These are phyloP conservation scores for Pyracantha coccinea DNA, from an alignment of 331 rosid species.

Conservation along the genomic window DNA sequence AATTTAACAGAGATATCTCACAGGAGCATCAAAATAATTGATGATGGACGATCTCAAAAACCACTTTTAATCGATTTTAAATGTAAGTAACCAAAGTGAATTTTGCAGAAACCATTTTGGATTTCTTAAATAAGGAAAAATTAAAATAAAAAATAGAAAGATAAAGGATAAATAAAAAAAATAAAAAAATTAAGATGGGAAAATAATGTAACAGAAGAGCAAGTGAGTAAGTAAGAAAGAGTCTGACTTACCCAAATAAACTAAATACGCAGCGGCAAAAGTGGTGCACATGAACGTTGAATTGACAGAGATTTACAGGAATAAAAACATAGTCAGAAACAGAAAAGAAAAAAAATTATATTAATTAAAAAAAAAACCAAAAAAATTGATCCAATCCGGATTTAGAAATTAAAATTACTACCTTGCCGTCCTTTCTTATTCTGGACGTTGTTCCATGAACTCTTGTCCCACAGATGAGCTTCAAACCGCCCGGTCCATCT, in stretches of 20 bases:
- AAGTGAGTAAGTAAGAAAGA: not conserved
- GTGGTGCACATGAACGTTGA: conserved; percentile 46
- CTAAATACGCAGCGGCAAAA: conserved; percentile 53
- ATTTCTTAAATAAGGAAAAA: not conserved
- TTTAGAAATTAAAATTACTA: not conserved
- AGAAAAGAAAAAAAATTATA: conserved; percentile 1
- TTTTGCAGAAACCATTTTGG: too few relatives aligned
- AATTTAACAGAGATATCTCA: too few relatives aligned
- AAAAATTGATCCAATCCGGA: not conserved
- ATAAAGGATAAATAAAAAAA: not conserved
- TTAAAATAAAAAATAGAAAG: not conserved
- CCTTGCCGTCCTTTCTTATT: conserved; percentile 96
- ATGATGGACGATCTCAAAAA: too few relatives aligned
- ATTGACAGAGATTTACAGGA: conserved; percentile 36
- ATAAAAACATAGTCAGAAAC: conserved; percentile 54
- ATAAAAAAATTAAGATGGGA: not conserved
- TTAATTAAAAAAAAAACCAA: not conserved
- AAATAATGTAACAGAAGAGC: conserved; percentile 17
- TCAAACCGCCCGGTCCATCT: conserved; percentile 97
- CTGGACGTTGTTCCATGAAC: conserved; percentile 75
- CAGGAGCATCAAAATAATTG: too few relatives aligned
- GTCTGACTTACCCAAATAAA: conserved; percentile 78
- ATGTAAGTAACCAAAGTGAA: fast-evolving
- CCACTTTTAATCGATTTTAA: too few relatives aligned
- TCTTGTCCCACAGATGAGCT: conserved; percentile 98